Percentiles rank a stretch among this genome's conserved stretches.
These are phyloP conservation scores for Xylaria sp. DNA, from an alignment of 2,329 filamentous ascomycete species.

Conservation along the genomic window DNA sequence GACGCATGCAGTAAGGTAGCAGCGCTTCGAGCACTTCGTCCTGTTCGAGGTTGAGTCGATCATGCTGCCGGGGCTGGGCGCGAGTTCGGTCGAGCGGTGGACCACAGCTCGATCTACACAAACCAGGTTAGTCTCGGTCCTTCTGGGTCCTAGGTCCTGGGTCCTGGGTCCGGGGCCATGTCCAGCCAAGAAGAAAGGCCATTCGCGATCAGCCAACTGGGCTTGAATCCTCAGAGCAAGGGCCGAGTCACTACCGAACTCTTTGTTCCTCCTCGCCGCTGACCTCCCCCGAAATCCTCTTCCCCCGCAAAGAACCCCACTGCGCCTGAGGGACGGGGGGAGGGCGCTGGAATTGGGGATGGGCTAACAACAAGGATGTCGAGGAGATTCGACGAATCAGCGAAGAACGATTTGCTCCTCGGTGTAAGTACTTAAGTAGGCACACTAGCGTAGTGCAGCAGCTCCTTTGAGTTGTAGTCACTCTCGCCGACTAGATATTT, in stretches of 20 bases:
- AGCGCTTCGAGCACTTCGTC: not conserved
- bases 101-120: not conserved
- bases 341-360: slow-evolving; percentile 10
- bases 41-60: not conserved
- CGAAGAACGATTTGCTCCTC: slow-evolving; percentile 15
- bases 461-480: slow-evolving; percentile 4
- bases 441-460: not conserved
- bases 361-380: slow-evolving; percentile 22
- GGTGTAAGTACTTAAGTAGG: not conserved
- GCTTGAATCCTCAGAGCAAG: slow-evolving; percentile 17
- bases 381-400: slow-evolving; percentile 30
- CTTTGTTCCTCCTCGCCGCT: slow-evolving; percentile 2
- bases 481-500: slow-evolving; percentile 4
- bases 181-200: slow-evolving; percentile 20
- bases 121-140: not conserved
- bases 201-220: slow-evolving; percentile 28
- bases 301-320: slow-evolving; percentile 35
- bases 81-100: not conserved
- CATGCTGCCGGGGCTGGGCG: not conserved
- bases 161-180: not conserved
- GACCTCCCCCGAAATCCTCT: slow-evolving; percentile 7
- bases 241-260: slow-evolving; percentile 16
- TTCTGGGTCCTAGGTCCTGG: too few relatives aligned
- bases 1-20: slow-evolving; percentile 7
- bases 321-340: slow-evolving; percentile 9